These are phyloP conservation scores for Colletotrichum tropicale DNA, from an alignment of 2,329 filamentous ascomycete species.

Conservation along the genomic window DNA sequence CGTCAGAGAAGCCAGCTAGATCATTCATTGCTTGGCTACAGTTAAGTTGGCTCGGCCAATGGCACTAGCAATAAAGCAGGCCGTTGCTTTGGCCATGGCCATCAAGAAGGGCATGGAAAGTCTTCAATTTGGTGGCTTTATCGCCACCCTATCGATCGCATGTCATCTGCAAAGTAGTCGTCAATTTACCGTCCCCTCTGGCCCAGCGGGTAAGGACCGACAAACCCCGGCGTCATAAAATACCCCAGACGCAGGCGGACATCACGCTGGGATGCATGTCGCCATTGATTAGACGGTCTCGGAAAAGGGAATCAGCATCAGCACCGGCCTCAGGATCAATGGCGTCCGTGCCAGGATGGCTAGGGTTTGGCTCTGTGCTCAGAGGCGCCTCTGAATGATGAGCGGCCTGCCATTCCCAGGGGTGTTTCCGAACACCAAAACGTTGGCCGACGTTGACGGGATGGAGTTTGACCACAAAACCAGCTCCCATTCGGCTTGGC, in stretches of 20 bases:
- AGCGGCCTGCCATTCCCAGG: constrained; percentile 4
- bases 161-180: neutral
- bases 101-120: neutral
- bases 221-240: neutral
- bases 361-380: neutral
- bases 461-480: constrained; percentile 18
- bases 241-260: constrained; percentile 9
- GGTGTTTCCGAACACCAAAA: constrained; percentile 19
- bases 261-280: constrained; percentile 14
- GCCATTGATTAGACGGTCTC: constrained; percentile 13
- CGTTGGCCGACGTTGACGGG: constrained; percentile 14
- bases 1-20: constrained; percentile 2
- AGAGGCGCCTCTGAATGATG: neutral
- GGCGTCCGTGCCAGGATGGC: constrained; percentile 7
- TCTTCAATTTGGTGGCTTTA: neutral
- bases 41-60: neutral
- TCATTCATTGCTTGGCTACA: neutral
- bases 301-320: neutral
- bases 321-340: neutral
- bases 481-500: constrained; percentile 18
- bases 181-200: neutral
- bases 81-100: constrained; percentile 9
- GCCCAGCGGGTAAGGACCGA: constrained; percentile 1
- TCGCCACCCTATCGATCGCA: neutral
- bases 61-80: neutral